A percentile compares a stretch with the other conserved stretches of the same genome.
Conservation (phyloP, 2,329 filamentous ascomycete species). For the Ophiosphaerella herpotricha region DNA sequence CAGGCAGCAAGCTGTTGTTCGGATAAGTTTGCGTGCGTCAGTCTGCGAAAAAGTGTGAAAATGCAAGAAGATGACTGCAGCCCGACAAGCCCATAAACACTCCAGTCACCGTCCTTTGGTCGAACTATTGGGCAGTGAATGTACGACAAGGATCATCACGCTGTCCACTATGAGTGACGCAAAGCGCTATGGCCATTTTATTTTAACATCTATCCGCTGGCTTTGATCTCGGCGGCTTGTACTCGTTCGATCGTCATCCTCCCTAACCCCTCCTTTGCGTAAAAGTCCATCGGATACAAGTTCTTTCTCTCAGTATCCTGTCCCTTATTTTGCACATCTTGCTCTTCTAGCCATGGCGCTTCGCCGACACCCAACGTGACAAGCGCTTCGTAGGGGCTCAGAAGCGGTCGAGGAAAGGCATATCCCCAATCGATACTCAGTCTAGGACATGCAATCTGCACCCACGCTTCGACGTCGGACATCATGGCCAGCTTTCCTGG, state of each 20-base stretch:
- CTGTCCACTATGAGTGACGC: background rate
- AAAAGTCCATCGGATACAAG: slow-evolving; percentile 98
- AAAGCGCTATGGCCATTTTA: background rate
- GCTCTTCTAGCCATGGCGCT: slow-evolving; percentile 67
- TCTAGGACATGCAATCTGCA: slow-evolving; percentile 95
- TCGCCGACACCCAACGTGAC: slow-evolving; percentile 81
- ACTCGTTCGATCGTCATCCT: slow-evolving; percentile 63
- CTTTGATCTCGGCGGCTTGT: slow-evolving; percentile 23
- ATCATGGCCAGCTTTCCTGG: slow-evolving; percentile 94
- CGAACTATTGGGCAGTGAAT: background rate
- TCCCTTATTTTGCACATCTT: slow-evolving; percentile 22
- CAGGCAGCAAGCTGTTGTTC: too few species aligned
- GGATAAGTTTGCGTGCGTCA: too few species aligned
- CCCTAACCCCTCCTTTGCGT: slow-evolving; percentile 87
- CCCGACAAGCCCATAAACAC: too few species aligned
- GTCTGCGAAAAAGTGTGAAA: background rate
- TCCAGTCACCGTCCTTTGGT: too few species aligned
- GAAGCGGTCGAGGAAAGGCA: slow-evolving; percentile 82
- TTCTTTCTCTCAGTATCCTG: slow-evolving; percentile 55
- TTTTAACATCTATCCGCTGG: slow-evolving; percentile 1
- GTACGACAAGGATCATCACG: background rate
- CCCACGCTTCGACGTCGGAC: slow-evolving; percentile 93
- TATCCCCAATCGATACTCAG: slow-evolving; percentile 99
- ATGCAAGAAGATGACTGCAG: too few species aligned
- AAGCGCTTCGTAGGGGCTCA: slow-evolving; percentile 95